Conservation (phyloP, 306 rosid genomes). For the Senna tora region DNA sequence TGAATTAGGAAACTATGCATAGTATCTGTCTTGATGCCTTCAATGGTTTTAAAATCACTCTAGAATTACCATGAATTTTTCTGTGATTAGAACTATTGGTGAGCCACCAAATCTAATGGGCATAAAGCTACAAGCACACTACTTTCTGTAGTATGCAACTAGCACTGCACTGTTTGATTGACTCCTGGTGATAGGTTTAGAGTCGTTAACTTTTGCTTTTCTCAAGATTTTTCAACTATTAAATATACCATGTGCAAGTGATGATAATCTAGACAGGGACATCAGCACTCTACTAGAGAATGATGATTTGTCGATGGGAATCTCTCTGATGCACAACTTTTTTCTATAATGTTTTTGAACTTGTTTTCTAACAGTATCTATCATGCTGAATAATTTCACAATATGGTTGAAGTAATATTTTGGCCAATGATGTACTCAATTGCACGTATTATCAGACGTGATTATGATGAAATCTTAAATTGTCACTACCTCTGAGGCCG, state of each 20-base stretch:
- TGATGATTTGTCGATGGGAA: slow-evolving; percentile 75
- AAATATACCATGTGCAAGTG: slow-evolving; percentile 44
- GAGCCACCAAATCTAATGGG: background rate
- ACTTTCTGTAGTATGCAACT: background rate
- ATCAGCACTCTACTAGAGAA: slow-evolving; percentile 50
- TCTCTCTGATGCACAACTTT: slow-evolving; percentile 60
- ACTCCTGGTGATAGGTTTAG: too few relatives aligned
- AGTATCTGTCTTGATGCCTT: background rate
- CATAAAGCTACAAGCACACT: background rate
- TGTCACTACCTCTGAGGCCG: slow-evolving; percentile 83
- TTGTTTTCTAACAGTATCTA: background rate
- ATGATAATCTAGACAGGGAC: slow-evolving; percentile 71
- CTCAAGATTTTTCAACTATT: background rate
- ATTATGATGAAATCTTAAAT: slow-evolving; percentile 60
- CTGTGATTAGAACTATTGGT: background rate
- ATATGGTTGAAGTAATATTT: too few relatives aligned
- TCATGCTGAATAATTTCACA: too few relatives aligned
- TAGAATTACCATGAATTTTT: background rate
- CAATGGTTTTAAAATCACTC: background rate
- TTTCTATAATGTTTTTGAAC: too few relatives aligned
- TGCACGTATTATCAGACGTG: slow-evolving; percentile 57
- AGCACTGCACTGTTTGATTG: background rate
- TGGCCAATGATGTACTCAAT: slow-evolving; percentile 69
- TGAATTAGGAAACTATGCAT: background rate
- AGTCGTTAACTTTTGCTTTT: background rate